A percentile compares a stretch with the other conserved stretches of the same genome.
phyloP scores from a whole-genome alignment of 306 rosid species.

The Elaeagnus macrophylla region DNA sequence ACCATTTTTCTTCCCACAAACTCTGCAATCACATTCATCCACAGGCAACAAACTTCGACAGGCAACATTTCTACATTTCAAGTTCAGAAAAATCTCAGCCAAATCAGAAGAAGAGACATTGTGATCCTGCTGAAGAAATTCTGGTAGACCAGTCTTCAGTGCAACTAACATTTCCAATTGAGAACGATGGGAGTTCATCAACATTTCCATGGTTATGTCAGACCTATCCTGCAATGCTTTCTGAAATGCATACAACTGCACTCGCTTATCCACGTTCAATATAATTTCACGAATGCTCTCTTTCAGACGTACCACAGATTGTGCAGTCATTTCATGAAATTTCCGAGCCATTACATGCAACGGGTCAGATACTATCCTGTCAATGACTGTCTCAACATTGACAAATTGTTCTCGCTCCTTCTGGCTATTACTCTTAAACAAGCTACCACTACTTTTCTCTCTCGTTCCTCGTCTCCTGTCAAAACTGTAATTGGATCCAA shows the following conservation, averaged over 20 bases:
- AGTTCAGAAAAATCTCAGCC: slow-evolving; percentile 74
- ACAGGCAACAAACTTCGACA: slow-evolving; percentile 75
- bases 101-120: slow-evolving; percentile 49
- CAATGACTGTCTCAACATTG: slow-evolving; percentile 52
- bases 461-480: slow-evolving; percentile 59
- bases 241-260: slow-evolving; percentile 48
- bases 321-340: slow-evolving; percentile 72
- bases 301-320: slow-evolving; percentile 39
- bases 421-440: slow-evolving; percentile 57
- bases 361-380: slow-evolving; percentile 64
- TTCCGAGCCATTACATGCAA: slow-evolving; percentile 59
- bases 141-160: slow-evolving; percentile 60
- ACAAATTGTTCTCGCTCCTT: slow-evolving; percentile 58
- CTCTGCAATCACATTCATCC: slow-evolving; percentile 97
- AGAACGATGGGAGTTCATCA: slow-evolving; percentile 58
- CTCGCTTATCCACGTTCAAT: slow-evolving; percentile 57
- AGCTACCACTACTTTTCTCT: slow-evolving; percentile 62
- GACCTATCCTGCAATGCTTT: slow-evolving; percentile 66
- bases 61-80: slow-evolving; percentile 61
- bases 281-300: slow-evolving; percentile 60
- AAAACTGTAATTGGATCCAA: slow-evolving; percentile 65
- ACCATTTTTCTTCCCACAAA: slow-evolving; percentile 73
- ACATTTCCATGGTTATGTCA: slow-evolving; percentile 59
- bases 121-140: slow-evolving; percentile 48
- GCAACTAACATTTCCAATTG: slow-evolving; percentile 87